Evolutionary conservation across 352 stramenopile genomes (phyloP).

Genomic region (Phytophthora melonis): DNA sequence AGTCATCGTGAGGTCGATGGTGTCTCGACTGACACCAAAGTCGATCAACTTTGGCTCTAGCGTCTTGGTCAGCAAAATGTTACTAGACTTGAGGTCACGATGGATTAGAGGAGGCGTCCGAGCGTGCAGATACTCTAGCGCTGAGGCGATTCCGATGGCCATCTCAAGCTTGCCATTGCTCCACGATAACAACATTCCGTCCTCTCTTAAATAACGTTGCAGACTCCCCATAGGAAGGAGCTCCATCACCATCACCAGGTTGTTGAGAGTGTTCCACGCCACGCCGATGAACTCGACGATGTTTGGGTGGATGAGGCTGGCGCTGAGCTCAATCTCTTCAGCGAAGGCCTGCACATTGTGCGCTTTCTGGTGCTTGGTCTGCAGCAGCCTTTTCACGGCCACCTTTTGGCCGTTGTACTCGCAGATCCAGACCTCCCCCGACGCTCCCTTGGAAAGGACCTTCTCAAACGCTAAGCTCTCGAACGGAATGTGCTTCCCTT

Average conservation of each 20-base stretch:
- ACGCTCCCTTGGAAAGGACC: constrained; percentile 41
- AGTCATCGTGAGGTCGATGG: constrained; percentile 48
- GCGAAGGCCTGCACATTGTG: constrained; percentile 47
- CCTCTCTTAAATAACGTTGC: constrained; percentile 29
- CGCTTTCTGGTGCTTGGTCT: constrained; percentile 38
- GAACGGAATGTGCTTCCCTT: constrained; percentile 32
- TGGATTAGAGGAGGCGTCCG: constrained; percentile 43
- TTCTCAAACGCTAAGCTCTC: constrained; percentile 23
- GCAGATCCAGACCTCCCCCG: constrained; percentile 58
- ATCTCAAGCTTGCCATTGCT: constrained; percentile 48
- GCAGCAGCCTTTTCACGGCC: constrained; percentile 53
- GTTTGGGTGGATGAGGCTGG: constrained; percentile 57
- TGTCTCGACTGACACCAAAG: constrained; percentile 73
- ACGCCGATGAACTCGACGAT: constrained; percentile 60
- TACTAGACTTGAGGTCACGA: constrained; percentile 47
- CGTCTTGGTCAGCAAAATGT: constrained; percentile 75
- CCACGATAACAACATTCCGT: constrained; percentile 40
- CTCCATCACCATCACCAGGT: constrained; percentile 48
- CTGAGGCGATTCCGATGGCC: constrained; percentile 51
- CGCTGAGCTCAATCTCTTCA: constrained; percentile 65
- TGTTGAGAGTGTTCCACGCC: constrained; percentile 54
- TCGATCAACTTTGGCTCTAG: constrained; percentile 82
- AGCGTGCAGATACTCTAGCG: constrained; percentile 48
- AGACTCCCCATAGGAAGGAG: constrained; percentile 35
- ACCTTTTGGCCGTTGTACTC: constrained; percentile 50